Base-by-base conservation (phyloP, 1,284 basidiomycete genomes). In the Spongiforma sp. region DNA sequence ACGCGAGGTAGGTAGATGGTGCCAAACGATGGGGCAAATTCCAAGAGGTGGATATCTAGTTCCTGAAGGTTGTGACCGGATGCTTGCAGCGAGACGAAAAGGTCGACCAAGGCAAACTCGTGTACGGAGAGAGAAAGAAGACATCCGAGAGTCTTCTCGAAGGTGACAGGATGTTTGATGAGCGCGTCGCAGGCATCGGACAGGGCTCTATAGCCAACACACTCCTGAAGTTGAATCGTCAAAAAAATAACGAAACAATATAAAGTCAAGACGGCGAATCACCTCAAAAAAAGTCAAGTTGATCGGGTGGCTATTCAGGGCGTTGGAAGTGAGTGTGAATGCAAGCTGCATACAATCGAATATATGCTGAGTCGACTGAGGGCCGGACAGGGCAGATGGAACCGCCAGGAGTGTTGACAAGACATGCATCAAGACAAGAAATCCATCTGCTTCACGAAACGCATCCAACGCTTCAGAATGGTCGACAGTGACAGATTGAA, bases 371-470 rank as follows among this genome's bases (percentile, higher is more conserved):
- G 81, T 72, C 28, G 82, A 73, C 62, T 83, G 79, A 34, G 82
- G 82, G 41, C 80, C 77, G 32, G 77, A 68, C 52, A 76, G 71
- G 34, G 78, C 71, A 58, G 77, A 75, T 7, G 72, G 68, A 1
- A 63, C 62, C 19, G 67, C 57, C 19, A 79, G 79, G 1, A 88
- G 75, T 3, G 86, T 86, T 2, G 90, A 90, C 6, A 94, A 79
- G 34, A 89, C 82, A 68, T 85, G 90, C 78, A 93, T 87, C 50
- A 93, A 78, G 21, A 87, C 83, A 28, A 93, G 79, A 71, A 93
- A 93, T 1, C 93, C 93, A 67, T 94, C 93, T 72, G 90, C 81
- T 71, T 93, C 90, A 11, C 91, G 83, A 75, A 94, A 94, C 11
- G 89, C 86, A 62, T 90, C 88, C 74, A 89, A 91, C 12, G 90